These are phyloP conservation scores for Tuctoria greenei DNA, from an alignment of 176 grass and related monocot species.

Conservation along the genomic window DNA sequence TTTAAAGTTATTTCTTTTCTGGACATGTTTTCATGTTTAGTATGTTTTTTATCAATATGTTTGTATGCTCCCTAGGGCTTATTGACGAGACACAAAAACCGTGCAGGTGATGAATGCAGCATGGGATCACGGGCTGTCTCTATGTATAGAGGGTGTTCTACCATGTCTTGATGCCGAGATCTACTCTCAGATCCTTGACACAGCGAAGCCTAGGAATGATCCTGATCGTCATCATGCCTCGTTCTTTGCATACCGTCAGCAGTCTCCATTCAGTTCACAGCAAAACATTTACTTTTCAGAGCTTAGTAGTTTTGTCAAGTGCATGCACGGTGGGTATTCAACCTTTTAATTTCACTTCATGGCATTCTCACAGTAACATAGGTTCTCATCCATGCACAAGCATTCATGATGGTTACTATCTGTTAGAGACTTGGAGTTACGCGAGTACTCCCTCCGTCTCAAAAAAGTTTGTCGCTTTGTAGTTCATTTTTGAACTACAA, in stretches of 20 bases:
- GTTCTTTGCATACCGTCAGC: slow-evolving; percentile 65
- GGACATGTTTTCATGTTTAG: background rate
- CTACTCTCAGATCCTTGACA: slow-evolving; percentile 64
- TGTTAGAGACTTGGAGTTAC: background rate
- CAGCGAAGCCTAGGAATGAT: slow-evolving; percentile 69
- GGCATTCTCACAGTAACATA: background rate
- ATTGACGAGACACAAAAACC: slow-evolving; percentile 20
- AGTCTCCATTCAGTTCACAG: slow-evolving; percentile 46
- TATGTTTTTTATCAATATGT: background rate
- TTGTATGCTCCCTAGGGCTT: background rate
- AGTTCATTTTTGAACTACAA: too few species aligned
- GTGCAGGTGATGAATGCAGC: slow-evolving; percentile 68
- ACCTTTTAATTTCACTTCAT: background rate
- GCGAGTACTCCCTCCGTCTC: too few species aligned
- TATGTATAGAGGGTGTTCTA: slow-evolving; percentile 64
- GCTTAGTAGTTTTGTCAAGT: slow-evolving; percentile 69
- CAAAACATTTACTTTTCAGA: slow-evolving; percentile 48
- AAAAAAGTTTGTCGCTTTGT: too few species aligned
- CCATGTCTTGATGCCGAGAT: slow-evolving; percentile 52
- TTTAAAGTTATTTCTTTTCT: slow-evolving; percentile 4
- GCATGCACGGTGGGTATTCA: slow-evolving; percentile 72
- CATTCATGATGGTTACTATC: background rate
- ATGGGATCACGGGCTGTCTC: slow-evolving; percentile 65
- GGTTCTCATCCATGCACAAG: background rate
- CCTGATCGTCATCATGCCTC: slow-evolving; percentile 68